phyloP scores from a whole-genome alignment of 768 basidiomycete species.

The Paxillus involutus region DNA sequence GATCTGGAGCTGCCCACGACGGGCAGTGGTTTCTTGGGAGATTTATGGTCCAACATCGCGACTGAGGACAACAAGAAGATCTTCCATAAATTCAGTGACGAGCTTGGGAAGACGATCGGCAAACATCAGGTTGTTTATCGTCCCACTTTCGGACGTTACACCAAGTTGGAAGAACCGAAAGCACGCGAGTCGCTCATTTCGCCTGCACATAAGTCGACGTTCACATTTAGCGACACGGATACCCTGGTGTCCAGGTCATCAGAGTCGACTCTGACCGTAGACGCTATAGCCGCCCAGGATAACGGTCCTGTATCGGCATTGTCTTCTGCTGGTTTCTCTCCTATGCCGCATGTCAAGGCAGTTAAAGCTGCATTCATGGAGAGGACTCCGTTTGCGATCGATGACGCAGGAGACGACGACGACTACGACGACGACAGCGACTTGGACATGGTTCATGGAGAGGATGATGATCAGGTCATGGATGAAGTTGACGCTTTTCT shows the following conservation, averaged over 20 bases:
- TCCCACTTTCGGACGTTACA: slow-evolving; percentile 86
- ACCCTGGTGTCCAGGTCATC: slow-evolving; percentile 31
- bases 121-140: slow-evolving; percentile 82
- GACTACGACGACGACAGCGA: slow-evolving; percentile 66
- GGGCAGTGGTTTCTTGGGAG: slow-evolving; percentile 69
- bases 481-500: slow-evolving; percentile 96
- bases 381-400: slow-evolving; percentile 94
- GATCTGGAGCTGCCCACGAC: slow-evolving; percentile 64
- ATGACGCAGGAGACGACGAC: slow-evolving; percentile 67
- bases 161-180: slow-evolving; percentile 82
- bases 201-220: slow-evolving; percentile 56
- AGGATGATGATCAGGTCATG: slow-evolving; percentile 78
- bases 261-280: slow-evolving; percentile 53
- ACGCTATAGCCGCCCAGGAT: slow-evolving; percentile 31
- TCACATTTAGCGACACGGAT: slow-evolving; percentile 37
- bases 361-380: slow-evolving; percentile 87
- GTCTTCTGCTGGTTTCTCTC: slow-evolving; percentile 38
- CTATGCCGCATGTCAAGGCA: slow-evolving; percentile 68
- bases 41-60: slow-evolving; percentile 86
- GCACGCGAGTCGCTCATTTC: slow-evolving; percentile 85
- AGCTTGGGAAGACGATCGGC: slow-evolving; percentile 91
- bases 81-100: slow-evolving; percentile 91
- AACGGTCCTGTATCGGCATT: slow-evolving; percentile 17
- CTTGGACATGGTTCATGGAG: slow-evolving; percentile 50
- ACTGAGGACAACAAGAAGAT: slow-evolving; percentile 92